Evolutionary conservation across 768 basidiomycete genomes (phyloP).

Genomic region (Mycena galericulata): DNA sequence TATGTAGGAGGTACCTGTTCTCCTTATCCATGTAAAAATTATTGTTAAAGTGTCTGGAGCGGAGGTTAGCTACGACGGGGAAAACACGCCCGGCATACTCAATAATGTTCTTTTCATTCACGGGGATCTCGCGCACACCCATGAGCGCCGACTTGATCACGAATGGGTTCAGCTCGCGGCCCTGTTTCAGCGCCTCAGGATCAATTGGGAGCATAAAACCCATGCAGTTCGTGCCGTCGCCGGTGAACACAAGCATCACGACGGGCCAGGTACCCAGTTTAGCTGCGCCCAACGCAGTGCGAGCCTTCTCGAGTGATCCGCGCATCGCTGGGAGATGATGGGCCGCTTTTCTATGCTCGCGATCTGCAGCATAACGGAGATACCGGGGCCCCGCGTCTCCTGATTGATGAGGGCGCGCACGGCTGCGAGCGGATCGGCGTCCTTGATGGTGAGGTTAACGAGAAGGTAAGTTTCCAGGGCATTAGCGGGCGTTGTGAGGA

Average conservation of each 20-base stretch:
- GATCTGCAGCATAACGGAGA: slow-evolving; percentile 22
- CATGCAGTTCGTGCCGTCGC: slow-evolving; percentile 15
- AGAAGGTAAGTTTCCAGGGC: slow-evolving; percentile 17
- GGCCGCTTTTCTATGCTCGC: slow-evolving; percentile 16
- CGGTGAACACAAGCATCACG: slow-evolving; percentile 22
- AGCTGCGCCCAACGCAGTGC: not conserved
- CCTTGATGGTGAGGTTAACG: slow-evolving; percentile 10
- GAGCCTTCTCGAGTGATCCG: not conserved
- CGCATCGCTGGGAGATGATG: slow-evolving; percentile 13
- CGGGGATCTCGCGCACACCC: slow-evolving; percentile 9
- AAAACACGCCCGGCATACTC: not conserved
- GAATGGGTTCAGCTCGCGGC: slow-evolving; percentile 17
- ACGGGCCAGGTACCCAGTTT: not conserved
- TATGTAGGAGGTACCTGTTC: slow-evolving; percentile 21
- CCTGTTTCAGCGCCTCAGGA: slow-evolving; percentile 19
- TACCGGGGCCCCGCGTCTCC: slow-evolving; percentile 7
- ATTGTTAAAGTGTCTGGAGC: slow-evolving; percentile 16
- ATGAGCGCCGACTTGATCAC: slow-evolving; percentile 7
- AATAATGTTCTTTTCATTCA: slow-evolving; percentile 20
- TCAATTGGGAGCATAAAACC: not conserved
- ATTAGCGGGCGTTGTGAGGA: slow-evolving; percentile 15
- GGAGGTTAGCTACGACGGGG: not conserved
- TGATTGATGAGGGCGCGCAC: slow-evolving; percentile 3
- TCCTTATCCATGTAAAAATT: slow-evolving; percentile 26
- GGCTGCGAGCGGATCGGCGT: slow-evolving; percentile 14